Evolutionary conservation across 257 asterid genomes (phyloP).

Genomic region (Nicotiana undulata): DNA sequence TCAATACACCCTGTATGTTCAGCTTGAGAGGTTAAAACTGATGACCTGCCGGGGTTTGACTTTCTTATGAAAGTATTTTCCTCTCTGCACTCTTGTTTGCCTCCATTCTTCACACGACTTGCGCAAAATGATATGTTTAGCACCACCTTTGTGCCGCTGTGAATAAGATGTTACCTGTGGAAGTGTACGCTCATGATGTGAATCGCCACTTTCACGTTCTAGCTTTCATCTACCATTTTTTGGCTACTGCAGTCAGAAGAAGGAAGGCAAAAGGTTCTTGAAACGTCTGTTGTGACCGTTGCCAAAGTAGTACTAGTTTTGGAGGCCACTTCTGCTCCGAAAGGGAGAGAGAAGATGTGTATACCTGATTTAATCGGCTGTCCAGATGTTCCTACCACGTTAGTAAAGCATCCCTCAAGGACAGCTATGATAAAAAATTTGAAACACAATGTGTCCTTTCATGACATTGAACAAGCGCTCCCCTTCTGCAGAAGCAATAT

Average conservation of each 20-base stretch:
- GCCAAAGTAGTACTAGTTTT: conserved; percentile 1
- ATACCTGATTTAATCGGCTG: conserved; percentile 39
- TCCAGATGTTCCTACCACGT: conserved; percentile 35
- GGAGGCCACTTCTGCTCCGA: conserved; percentile 27
- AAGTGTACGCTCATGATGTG: not conserved
- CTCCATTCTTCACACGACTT: not conserved
- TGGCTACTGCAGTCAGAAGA: conserved; percentile 33
- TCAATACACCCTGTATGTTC: not conserved
- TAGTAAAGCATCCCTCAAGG: conserved; percentile 54
- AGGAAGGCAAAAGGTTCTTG: conserved; percentile 33
- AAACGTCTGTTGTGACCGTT: not conserved
- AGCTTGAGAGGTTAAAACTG: not conserved
- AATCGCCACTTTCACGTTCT: not conserved
- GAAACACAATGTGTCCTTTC: conserved; percentile 26
- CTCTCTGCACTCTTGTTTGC: too few relatives aligned
- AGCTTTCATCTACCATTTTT: conserved; percentile 2
- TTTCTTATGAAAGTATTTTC: not conserved
- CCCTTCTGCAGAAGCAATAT: conserved; percentile 36
- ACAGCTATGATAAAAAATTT: conserved; percentile 39
- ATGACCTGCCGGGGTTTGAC: not conserved
- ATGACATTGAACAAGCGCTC: conserved; percentile 37
- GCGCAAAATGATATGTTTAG: not conserved
- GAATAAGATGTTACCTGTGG: not conserved
- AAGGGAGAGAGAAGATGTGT: conserved; percentile 13
- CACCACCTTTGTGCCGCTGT: not conserved